phyloP scores from a whole-genome alignment of 140 eudicot species.

The Bidens hawaiensis region DNA sequence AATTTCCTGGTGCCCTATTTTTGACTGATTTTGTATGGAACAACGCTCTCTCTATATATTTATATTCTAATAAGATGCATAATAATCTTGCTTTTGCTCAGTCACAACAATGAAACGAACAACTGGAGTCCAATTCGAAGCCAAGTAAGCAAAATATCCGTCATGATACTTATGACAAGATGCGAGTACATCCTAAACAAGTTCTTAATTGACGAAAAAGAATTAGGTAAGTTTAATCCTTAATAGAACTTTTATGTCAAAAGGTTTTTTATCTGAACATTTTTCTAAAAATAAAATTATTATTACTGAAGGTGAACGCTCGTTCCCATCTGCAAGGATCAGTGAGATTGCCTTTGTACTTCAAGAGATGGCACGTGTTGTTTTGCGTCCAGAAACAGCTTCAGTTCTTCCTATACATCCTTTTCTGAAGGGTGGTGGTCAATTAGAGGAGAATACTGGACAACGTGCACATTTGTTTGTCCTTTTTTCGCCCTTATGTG shows the following conservation, averaged over 20 bases:
- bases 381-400: slow-evolving; percentile 63
- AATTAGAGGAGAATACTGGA: slow-evolving; percentile 36
- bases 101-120: slow-evolving; percentile 48
- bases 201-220: slow-evolving; percentile 72
- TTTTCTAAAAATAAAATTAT: neutral
- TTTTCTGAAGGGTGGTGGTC: slow-evolving; percentile 50
- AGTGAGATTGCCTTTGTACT: slow-evolving; percentile 84
- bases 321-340: slow-evolving; percentile 72
- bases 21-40: neutral
- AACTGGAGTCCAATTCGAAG: slow-evolving; percentile 56
- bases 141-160: slow-evolving; percentile 75
- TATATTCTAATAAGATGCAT: neutral
- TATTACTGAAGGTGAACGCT: slow-evolving; percentile 64
- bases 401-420: slow-evolving; percentile 76
- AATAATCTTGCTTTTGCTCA: slow-evolving; percentile 20
- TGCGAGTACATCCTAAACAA: slow-evolving; percentile 80
- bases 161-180: slow-evolving; percentile 65
- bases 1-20: too few relatives aligned
- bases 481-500: slow-evolving; percentile 78
- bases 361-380: slow-evolving; percentile 77
- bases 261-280: neutral
- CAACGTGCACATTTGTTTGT: slow-evolving; percentile 73
- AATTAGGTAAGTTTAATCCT: slow-evolving; percentile 53
- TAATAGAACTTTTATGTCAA: neutral
- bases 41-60: neutral